These are phyloP conservation scores for Hypoxylon sp. DNA, from an alignment of 2,329 filamentous ascomycete genomes.

Conservation along the genomic window DNA sequence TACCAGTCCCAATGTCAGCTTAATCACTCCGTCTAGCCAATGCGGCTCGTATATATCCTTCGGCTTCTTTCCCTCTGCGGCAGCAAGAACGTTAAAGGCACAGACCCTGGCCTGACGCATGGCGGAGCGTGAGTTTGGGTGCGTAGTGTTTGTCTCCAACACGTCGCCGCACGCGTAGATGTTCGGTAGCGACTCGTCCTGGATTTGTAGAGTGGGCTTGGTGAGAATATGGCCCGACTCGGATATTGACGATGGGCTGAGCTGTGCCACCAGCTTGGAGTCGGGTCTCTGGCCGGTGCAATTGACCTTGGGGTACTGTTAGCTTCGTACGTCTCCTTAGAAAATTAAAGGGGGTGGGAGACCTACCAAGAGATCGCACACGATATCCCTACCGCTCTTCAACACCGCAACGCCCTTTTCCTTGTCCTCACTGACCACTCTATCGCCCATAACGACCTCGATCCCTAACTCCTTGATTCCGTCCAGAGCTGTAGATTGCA, in stretches of 20 bases:
- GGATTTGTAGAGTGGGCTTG: conserved; percentile 67
- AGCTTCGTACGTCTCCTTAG: conserved; percentile 1
- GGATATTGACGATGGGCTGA: conserved; percentile 60
- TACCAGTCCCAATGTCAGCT: conserved; percentile 66
- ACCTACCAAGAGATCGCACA: conserved; percentile 64
- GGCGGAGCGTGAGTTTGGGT: conserved; percentile 67
- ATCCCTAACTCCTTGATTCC: conserved; percentile 61
- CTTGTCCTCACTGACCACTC: conserved; percentile 55
- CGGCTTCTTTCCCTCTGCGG: conserved; percentile 56
- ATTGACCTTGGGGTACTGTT: conserved; percentile 58
- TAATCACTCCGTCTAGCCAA: conserved; percentile 64
- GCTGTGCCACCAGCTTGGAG: conserved; percentile 59
- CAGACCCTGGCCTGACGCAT: conserved; percentile 65
- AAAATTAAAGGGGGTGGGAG: conserved; percentile 1
- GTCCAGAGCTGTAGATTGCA: conserved; percentile 56
- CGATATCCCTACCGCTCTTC: conserved; percentile 57
- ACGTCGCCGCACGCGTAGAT: conserved; percentile 75
- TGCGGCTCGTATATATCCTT: conserved; percentile 55
- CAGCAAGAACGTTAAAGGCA: conserved; percentile 65
- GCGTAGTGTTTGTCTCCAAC: conserved; percentile 61
- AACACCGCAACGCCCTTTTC: conserved; percentile 57
- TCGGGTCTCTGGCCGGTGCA: conserved; percentile 70
- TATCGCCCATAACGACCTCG: conserved; percentile 63
- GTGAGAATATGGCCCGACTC: conserved; percentile 64
- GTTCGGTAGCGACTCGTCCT: conserved; percentile 59